A percentile compares a stretch with the other conserved stretches of the same genome.
These are phyloP conservation scores for Penicillium sp. DNA, from an alignment of 2,329 filamentous ascomycete species.

Conservation along the genomic window DNA sequence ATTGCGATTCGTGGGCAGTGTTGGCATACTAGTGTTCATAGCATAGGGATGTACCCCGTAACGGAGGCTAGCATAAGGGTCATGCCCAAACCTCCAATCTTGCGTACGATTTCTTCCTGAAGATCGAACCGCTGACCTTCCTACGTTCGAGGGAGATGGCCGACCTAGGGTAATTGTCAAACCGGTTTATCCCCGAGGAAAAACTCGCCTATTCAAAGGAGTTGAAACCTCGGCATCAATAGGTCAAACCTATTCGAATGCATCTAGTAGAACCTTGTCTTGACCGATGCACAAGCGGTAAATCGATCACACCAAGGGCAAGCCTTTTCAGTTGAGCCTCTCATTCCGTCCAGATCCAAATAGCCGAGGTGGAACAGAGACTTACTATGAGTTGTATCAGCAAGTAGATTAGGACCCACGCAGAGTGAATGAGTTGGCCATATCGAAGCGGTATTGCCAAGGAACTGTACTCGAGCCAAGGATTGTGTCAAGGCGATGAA, in stretches of 20 bases:
- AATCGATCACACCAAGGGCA: conserved; percentile 52
- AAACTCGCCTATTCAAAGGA: conserved; percentile 52
- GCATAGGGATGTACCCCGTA: conserved; percentile 52
- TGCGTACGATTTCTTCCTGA: conserved; percentile 52
- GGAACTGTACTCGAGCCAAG: conserved; percentile 44
- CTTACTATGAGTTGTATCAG: conserved; percentile 38
- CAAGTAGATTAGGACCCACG: background rate
- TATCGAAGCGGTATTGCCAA: conserved; percentile 54
- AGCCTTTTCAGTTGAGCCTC: conserved; percentile 54
- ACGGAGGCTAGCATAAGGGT: conserved; percentile 53
- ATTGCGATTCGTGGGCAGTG: conserved; percentile 45
- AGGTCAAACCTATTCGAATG: conserved; percentile 49
- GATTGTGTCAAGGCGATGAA: conserved; percentile 33
- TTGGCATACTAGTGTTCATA: conserved; percentile 42
- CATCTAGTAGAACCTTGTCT: conserved; percentile 51
- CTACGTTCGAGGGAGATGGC: conserved; percentile 46
- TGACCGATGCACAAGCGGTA: conserved; percentile 54
- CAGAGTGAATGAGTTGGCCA: conserved; percentile 30
- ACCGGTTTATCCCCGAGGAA: conserved; percentile 56
- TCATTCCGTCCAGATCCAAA: conserved; percentile 56
- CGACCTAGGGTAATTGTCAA: conserved; percentile 54
- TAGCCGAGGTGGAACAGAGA: conserved; percentile 52
- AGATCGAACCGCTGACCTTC: conserved; percentile 49
- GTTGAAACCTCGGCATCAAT: conserved; percentile 44
- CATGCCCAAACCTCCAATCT: conserved; percentile 52